phyloP scores from a whole-genome alignment of 2,329 filamentous ascomycete genomes.

The Neopestalotiopsis sp. region DNA sequence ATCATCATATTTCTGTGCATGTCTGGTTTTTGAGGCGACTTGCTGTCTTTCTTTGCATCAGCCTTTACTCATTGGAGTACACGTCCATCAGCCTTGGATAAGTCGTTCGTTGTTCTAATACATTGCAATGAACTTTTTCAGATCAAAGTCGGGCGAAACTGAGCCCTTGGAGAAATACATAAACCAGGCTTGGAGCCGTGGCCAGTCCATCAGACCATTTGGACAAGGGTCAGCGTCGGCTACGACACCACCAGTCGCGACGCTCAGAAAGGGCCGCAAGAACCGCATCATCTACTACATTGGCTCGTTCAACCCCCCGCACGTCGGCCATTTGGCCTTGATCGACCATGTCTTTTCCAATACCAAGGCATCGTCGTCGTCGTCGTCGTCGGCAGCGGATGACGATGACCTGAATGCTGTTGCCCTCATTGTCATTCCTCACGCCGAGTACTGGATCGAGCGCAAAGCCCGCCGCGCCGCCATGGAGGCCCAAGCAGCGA shows the following conservation, averaged over 20 bases:
- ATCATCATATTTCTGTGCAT: too few species aligned
- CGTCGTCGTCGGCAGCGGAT: background rate
- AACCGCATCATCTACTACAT: slow-evolving; percentile 39
- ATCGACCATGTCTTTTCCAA: slow-evolving; percentile 35
- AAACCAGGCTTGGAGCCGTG: background rate
- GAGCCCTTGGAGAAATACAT: slow-evolving; percentile 6
- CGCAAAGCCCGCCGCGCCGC: slow-evolving; percentile 4
- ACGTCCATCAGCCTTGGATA: background rate
- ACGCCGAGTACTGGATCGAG: slow-evolving; percentile 12
- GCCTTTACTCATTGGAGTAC: background rate
- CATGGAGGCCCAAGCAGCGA: background rate
- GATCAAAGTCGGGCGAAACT: background rate
- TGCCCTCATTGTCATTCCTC: slow-evolving; percentile 7
- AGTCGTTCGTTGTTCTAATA: background rate
- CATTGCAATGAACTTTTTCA: background rate
- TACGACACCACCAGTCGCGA: background rate
- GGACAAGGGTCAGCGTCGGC: background rate
- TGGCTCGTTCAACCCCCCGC: slow-evolving; percentile 44
- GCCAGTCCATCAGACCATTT: background rate
- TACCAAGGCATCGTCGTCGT: background rate
- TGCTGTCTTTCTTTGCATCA: too few species aligned
- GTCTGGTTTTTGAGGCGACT: too few species aligned
- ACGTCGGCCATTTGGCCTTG: slow-evolving; percentile 38
- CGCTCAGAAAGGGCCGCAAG: slow-evolving; percentile 15
- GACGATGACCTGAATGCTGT: background rate